Base-by-base conservation (phyloP, 2,329 filamentous ascomycete genomes). In the Aspergillus ochraceoroseus region DNA sequence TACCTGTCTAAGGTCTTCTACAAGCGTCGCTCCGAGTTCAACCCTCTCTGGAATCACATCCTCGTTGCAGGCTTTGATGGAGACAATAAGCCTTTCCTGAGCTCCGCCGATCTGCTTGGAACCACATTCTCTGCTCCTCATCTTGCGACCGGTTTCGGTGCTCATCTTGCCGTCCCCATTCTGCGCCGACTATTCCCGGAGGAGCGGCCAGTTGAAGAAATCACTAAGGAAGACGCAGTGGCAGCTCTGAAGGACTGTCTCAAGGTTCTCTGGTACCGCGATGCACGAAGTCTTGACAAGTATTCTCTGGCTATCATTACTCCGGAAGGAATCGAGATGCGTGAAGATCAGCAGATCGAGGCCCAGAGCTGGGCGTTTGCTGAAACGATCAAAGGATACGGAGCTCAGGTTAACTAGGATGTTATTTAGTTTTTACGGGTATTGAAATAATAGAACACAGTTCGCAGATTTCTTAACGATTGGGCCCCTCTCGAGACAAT, bases 311-410 rank as follows among this genome's bases (percentile, higher is more conserved):
- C 90, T 13, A 76, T 96, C 39, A 76, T 98, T 41, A 92, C 86
- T 41, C 85, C 87, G 70, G 86, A 87, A 33, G 87, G 85, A n/a
- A 81, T 96, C 44, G 84, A 94, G 40, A 64, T 95, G 53, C 83
- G 82, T 65, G 80, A 94, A 68, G 72, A 85, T 57, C 85, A 94
- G 74, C 82, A 88, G 75, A 75, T 98, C 52, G 89, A 96, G 75
- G 77, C 82, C 57, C 90, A 96, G 77, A 95, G 88, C 77, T 96
- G 90, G 92, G 88, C 86, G 36, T 98, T 98, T 72, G 92, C 92
- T 15, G 90, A 96, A 64, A 78, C 83, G 56, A 95, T 98, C 66
- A 84, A 80, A 67, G 92, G 92, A 30, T 98, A 98, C 64, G 92
- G 92, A 47, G 94, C 89, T 17, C 89, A 96, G 74, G 68, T 70